Evolutionary conservation across 2,329 filamentous ascomycete genomes (phyloP), one percentile per base, ranked within the genome.

Genomic region (Diaporthe citri): DNA sequence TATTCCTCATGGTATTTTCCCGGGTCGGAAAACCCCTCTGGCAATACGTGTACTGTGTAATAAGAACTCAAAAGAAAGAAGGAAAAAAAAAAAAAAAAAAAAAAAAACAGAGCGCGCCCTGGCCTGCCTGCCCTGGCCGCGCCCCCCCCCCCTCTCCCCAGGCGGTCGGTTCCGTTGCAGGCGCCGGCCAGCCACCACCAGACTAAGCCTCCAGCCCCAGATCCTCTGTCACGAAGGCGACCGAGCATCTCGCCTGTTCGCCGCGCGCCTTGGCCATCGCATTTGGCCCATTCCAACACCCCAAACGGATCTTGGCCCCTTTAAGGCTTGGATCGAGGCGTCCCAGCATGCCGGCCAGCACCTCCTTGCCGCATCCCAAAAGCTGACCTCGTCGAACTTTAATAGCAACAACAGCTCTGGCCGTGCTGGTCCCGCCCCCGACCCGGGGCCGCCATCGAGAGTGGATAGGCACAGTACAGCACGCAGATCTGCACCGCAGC

Each of bases 141-240:
- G n/a, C 56, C 55, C n/a, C 13, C n/a, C 13, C 28, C 12, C 34
- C 70, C 41, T 57, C 20, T 43, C 59, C 74, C 43, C 51, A 71
- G 51, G 31, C 52, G 66, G 71, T 76, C 74, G 71, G 41, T 74
- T 71, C 71, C 71, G 74, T 71, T 39, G 48, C 66, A 62, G 31
- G 71, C 73, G 66, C 64, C 72, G 57, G 72, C 60, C 74, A 73
- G 66, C 74, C 72, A 75, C 70, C 34, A 3, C 59, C 59, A 64
- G 59, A 64, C 25, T 67, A 52, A 66, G 64, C 64, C 64, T 67
- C 64, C 64, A 74, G 73, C 74, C 74, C 72, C 62, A 52, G 52
- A 67, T 67, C 41, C 51, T 72, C 70, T 64, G 43, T 62, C 57
- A 52, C 70, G 28, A 55, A 62, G 34, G 20, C 56, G 31, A 55